Evolutionary conservation across 805 yeast genomes (phyloP).

Genomic region (Kazachstania taianensis): DNA sequence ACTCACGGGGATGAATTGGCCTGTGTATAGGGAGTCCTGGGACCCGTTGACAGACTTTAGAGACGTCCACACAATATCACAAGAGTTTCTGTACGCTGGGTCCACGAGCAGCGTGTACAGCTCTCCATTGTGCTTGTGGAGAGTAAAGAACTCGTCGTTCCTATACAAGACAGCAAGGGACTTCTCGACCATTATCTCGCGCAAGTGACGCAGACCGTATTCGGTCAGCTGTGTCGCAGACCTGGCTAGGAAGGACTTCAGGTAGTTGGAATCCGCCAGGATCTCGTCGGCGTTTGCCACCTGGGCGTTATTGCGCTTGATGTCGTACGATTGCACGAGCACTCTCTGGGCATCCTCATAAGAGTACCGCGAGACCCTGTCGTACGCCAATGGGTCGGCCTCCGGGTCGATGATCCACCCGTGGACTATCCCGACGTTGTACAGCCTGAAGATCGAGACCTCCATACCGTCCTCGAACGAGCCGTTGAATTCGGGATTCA

Average conservation of each 20-base stretch:
- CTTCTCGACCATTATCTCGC: slow-evolving; percentile 37
- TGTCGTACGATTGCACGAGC: slow-evolving; percentile 38
- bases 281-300: slow-evolving; percentile 22
- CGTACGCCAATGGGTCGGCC: slow-evolving; percentile 26
- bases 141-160: slow-evolving; percentile 79
- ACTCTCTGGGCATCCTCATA: slow-evolving; percentile 54
- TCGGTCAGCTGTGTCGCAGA: slow-evolving; percentile 71
- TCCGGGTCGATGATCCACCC: slow-evolving; percentile 67
- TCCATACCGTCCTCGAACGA: slow-evolving; percentile 45
- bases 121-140: slow-evolving; percentile 40
- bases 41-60: slow-evolving; percentile 56
- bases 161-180: slow-evolving; percentile 68
- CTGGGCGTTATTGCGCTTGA: slow-evolving; percentile 18
- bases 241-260: slow-evolving; percentile 42
- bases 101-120: slow-evolving; percentile 69
- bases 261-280: slow-evolving; percentile 27
- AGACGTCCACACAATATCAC: slow-evolving; percentile 73
- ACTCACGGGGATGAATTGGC: slow-evolving; percentile 44
- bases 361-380: slow-evolving; percentile 34
- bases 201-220: slow-evolving; percentile 46
- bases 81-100: slow-evolving; percentile 41
- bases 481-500: slow-evolving; percentile 63
- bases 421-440: slow-evolving; percentile 57
- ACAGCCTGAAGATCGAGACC: slow-evolving; percentile 45
- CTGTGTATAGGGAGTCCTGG: slow-evolving; percentile 61